A percentile compares a stretch with the other conserved stretches of the same genome.
Conservation (phyloP, 495 filamentous ascomycete genomes). For the Poronia punctata region DNA sequence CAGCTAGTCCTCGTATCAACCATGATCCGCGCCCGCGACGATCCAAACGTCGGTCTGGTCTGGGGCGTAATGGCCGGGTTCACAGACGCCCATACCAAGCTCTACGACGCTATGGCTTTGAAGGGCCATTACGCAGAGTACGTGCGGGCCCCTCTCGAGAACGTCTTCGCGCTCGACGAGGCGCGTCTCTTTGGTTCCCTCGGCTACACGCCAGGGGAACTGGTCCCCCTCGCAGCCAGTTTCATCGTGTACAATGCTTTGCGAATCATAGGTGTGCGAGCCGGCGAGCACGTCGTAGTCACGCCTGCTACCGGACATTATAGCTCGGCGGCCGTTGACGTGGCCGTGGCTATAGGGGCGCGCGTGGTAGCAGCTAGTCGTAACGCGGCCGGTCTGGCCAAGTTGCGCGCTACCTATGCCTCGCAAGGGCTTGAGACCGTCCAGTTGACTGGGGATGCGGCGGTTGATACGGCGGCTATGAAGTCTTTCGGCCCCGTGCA, state of each 20-base stretch:
- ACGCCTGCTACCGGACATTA: conserved; percentile 45
- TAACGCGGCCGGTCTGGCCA: conserved; percentile 28
- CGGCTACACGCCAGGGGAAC: conserved; percentile 1
- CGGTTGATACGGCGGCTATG: conserved; percentile 29
- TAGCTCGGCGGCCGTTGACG: conserved; percentile 37
- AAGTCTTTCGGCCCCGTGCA: conserved; percentile 29
- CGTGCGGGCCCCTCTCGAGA: conserved; percentile 44
- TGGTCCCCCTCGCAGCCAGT: conserved; percentile 10
- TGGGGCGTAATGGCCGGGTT: conserved; percentile 25
- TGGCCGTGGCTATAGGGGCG: conserved; percentile 46
- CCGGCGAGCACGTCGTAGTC: conserved; percentile 47
- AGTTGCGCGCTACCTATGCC: conserved; percentile 17
- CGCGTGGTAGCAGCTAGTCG: conserved; percentile 46
- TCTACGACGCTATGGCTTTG: conserved; percentile 12
- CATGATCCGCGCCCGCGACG: conserved; percentile 38
- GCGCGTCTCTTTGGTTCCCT: conserved; percentile 20
- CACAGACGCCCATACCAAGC: conserved; percentile 12
- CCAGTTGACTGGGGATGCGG: conserved; percentile 33
- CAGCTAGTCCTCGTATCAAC: conserved; percentile 43
- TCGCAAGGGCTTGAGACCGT: conserved; percentile 21
- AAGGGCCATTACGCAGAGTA: conserved; percentile 40
- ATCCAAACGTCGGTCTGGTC: conserved; percentile 27
- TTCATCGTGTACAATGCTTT: conserved; percentile 16
- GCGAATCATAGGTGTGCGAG: conserved; percentile 38
- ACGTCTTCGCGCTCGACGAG: conserved; percentile 37